These are phyloP conservation scores for Gloeostereum incarnatum DNA, from an alignment of 768 basidiomycete genomes.

Conservation along the genomic window DNA sequence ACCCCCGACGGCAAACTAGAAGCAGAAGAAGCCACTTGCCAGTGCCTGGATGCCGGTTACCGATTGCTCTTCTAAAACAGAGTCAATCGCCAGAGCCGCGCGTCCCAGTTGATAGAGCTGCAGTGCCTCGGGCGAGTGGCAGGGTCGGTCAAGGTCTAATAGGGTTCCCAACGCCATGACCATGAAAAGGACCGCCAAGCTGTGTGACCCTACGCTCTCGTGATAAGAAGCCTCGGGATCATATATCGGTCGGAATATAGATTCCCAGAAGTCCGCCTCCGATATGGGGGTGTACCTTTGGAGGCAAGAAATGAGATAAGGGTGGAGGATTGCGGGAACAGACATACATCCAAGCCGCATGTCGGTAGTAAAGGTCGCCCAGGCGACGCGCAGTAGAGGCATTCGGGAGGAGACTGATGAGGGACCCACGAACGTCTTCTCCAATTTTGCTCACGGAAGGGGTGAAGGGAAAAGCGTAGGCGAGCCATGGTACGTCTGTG, in stretches of 20 bases:
- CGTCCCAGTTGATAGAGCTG: slow-evolving; percentile 53
- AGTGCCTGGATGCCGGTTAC: slow-evolving; percentile 57
- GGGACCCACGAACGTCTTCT: slow-evolving; percentile 30
- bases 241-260: slow-evolving; percentile 45
- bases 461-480: slow-evolving; percentile 51
- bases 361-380: slow-evolving; percentile 48
- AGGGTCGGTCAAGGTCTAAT: slow-evolving; percentile 46
- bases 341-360: slow-evolving; percentile 67
- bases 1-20: slow-evolving; percentile 5
- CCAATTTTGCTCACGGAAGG: slow-evolving; percentile 30
- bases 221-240: slow-evolving; percentile 26
- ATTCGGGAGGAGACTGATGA: slow-evolving; percentile 38
- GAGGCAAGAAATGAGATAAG: slow-evolving; percentile 4
- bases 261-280: slow-evolving; percentile 44
- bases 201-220: slow-evolving; percentile 37
- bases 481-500: slow-evolving; percentile 48
- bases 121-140: slow-evolving; percentile 44
- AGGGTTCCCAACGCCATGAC: slow-evolving; percentile 58
- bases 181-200: slow-evolving; percentile 50
- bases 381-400: slow-evolving; percentile 25
- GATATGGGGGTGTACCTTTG: slow-evolving; percentile 68
- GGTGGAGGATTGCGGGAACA: slow-evolving; percentile 3
- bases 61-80: slow-evolving; percentile 55
- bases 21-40: slow-evolving; percentile 25
- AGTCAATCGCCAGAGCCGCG: slow-evolving; percentile 50